Base-by-base conservation (phyloP, 495 filamentous ascomycete genomes). In the Geopyxis carbonaria region DNA sequence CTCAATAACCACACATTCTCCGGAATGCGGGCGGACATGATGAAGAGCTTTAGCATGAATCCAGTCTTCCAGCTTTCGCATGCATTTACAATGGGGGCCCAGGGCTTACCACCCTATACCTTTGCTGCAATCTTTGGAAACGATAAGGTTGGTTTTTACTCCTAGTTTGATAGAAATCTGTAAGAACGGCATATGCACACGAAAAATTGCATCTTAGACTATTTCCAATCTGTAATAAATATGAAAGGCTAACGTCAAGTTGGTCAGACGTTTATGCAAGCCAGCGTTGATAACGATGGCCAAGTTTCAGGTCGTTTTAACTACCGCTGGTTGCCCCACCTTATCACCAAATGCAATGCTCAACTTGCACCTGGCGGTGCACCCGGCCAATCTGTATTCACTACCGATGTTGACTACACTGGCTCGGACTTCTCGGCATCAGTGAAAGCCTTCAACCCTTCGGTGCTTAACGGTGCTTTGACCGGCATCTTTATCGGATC, bases 51-150 rank as follows among this genome's bases (percentile, higher is more conserved):
- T 64, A 81, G 82, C 66, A 69, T 93, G 55, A 70, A 74, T 46
- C 91, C 89, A 32, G 64, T 95, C 52, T 99, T 99, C 70, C 87
- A 94, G 60, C 78, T 93, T 43, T 93, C 86, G 35, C 91, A 99
- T 68, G 78, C 86, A 37, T 89, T 99, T 58, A 72, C 86, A 22
- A 82, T 93, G 75, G 87, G 91, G 42, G 70, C 70, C 11, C 79
- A 89, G 55, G 73, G 76, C 35, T 62, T 87, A 57, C 81, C 83
- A 53, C 91, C 91, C 24, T 99, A 99, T 60, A 78, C 78, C 29
- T 94, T 94, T 62, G 80, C 82, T 40, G 81, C 81, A 39, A 70
- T 99, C 53, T 93, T 84, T 58, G 91, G 91, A 41, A 92, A 76
- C 49, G 74, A 75, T 55, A 89, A 80, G 67, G 86, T 94, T 64